A percentile compares a stretch with the other conserved stretches of the same genome.
phyloP scores from a whole-genome alignment of 2,329 filamentous ascomycete species.

The Aspergillus thermomutatus region DNA sequence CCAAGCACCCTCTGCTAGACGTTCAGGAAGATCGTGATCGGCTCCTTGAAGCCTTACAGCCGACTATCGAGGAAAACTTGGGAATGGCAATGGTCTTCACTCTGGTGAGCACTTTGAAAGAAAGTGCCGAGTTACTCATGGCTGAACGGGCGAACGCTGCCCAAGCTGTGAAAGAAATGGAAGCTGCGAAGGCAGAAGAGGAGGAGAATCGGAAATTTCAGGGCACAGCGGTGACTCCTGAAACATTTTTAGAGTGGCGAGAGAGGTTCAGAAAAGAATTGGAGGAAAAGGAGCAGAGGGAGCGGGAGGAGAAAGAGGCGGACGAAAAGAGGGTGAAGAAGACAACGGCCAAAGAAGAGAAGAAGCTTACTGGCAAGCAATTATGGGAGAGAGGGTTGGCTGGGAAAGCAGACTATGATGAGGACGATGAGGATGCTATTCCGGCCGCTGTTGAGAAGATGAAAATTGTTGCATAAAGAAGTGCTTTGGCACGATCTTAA shows the following conservation, averaged over 20 bases:
- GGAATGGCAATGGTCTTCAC: conserved; percentile 99
- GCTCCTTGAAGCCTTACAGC: conserved; percentile 67
- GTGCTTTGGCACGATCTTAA: not conserved
- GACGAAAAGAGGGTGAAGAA: conserved; percentile 82
- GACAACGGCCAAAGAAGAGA: conserved; percentile 60
- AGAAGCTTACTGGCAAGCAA: conserved; percentile 68
- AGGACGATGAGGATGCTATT: conserved; percentile 62
- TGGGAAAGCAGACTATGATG: conserved; percentile 63
- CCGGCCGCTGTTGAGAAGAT: conserved; percentile 63
- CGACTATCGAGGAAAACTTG: conserved; percentile 83
- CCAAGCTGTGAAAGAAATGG: conserved; percentile 51
- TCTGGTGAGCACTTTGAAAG: conserved; percentile 80
- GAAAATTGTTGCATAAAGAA: conserved; percentile 59
- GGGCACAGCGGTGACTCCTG: conserved; percentile 80
- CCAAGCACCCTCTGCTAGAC: conserved; percentile 70
- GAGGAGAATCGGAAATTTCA: conserved; percentile 98
- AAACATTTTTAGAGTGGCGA: conserved; percentile 81
- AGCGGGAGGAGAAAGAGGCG: conserved; percentile 70
- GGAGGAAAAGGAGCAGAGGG: conserved; percentile 64
- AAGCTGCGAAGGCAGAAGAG: conserved; percentile 63
- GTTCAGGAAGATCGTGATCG: conserved; percentile 73
- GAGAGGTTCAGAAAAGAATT: conserved; percentile 75
- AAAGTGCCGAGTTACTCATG: conserved; percentile 83
- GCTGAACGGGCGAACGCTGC: conserved; percentile 66
- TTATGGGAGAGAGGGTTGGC: conserved; percentile 74